Evolutionary conservation across 495 filamentous ascomycete genomes (phyloP), one percentile per base, ranked within the genome.

Genomic region (Filosporella fistucella): DNA sequence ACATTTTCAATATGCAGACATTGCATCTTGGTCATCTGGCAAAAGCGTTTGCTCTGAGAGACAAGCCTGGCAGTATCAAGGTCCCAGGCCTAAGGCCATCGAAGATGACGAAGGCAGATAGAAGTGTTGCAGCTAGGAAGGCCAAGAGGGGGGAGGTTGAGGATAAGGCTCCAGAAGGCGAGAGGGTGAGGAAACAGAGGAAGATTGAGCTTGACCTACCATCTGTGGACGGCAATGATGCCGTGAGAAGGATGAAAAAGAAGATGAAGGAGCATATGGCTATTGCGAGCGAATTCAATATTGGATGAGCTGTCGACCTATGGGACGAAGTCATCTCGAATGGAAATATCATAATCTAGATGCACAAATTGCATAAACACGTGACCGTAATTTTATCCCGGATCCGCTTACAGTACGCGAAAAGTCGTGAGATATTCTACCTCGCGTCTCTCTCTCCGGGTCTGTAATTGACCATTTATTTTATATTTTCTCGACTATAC

Each of bases 21-120:
- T 69, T 98, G 42, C 93, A 98, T 64, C 68, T 96, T 5, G 94
- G 93, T 1, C 93, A 98, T 73, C 69, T 94, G 52, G 93, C 93
- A 0, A 98, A 98, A 72, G 83, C 81, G 30, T 98, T 95, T 61
- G 93, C 78, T 2, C 64, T 98, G 56, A 78, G 93, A 43, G 93
- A 97, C 58, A 80, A 84, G 33, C 93, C 94, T 0, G 86, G 88
- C 2, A 84, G 85, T 33, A 93, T 98, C 59, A 85, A 83, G 52
- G 82, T 87, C 7, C 81, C 82, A 9, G 82, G 82, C 21, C 60
- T 82, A 55, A 63, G 59, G 26, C 59, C 59, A 14, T 49, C 38
- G 44, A 58, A 51, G 36, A 58, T 53, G 56, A 57, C 43, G n/a
- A 58, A 58, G 46, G 58, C 55, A 10, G 57, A 59, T 48, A 45